These are phyloP conservation scores for Stemphylium lycopersici DNA, from an alignment of 2,329 filamentous ascomycete genomes.

Conservation along the genomic window DNA sequence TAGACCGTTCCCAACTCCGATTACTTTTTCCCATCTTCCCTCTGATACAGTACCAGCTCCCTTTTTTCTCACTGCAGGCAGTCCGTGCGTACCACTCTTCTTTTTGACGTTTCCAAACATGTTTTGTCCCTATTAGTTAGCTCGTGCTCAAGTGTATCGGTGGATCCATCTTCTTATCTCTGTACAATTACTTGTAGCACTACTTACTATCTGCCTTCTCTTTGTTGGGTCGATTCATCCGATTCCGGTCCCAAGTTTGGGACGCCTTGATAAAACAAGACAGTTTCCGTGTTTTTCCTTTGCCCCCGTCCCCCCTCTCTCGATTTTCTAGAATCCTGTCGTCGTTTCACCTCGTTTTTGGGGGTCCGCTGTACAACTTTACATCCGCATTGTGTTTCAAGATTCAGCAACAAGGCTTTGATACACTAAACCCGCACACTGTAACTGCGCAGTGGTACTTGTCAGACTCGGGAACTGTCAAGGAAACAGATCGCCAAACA, in stretches of 20 bases:
- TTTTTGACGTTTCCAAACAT: constrained; percentile 15
- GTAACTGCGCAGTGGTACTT: constrained; percentile 16
- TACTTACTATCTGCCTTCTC: constrained; percentile 12
- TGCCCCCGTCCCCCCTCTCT: not conserved
- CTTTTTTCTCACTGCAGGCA: constrained; percentile 18
- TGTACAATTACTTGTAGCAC: constrained; percentile 24
- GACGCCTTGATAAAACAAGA: constrained; percentile 1
- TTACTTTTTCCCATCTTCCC: constrained; percentile 15
- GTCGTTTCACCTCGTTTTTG: constrained; percentile 15
- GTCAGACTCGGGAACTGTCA: constrained; percentile 17
- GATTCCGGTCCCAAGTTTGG: constrained; percentile 7
- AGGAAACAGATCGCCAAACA: not conserved
- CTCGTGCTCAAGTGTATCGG: constrained; percentile 14
- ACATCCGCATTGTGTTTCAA: constrained; percentile 25
- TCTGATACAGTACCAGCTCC: constrained; percentile 12
- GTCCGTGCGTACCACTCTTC: constrained; percentile 19
- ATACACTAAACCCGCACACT: constrained; percentile 10
- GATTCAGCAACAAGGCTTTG: constrained; percentile 13
- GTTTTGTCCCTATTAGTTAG: constrained; percentile 15
- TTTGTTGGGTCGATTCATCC: constrained; percentile 12
- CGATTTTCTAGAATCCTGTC: constrained; percentile 8
- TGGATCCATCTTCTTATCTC: constrained; percentile 16
- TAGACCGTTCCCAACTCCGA: constrained; percentile 20
- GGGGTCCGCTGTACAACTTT: constrained; percentile 14
- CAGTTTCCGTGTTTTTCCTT: not conserved